phyloP scores from a whole-genome alignment of 805 yeast genomes.

The Schwanniomyces pseudopolymorphus region DNA sequence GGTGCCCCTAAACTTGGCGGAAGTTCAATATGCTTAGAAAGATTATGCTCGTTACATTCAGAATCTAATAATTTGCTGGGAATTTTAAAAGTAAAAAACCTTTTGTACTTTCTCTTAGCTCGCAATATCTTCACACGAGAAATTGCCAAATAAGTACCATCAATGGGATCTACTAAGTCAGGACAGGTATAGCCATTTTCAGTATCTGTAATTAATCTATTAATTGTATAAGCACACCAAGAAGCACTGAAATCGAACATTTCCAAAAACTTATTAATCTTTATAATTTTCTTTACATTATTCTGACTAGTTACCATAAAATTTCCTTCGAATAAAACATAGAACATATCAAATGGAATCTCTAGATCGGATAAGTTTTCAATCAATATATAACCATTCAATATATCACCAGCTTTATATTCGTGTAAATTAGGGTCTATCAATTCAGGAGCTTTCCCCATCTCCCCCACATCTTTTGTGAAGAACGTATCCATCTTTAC shows the following conservation, averaged over 20 bases:
- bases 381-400: constrained; percentile 55
- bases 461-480: constrained; percentile 33
- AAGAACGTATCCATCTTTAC: constrained; percentile 28
- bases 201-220: constrained; percentile 29
- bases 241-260: constrained; percentile 55
- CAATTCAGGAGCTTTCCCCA: constrained; percentile 23
- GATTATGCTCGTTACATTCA: constrained; percentile 32
- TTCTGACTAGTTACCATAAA: constrained; percentile 23
- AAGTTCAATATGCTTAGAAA: constrained; percentile 29
- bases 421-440: constrained; percentile 40
- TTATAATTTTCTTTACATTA: constrained; percentile 12
- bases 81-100: constrained; percentile 42
- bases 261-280: constrained; percentile 37
- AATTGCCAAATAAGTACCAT: constrained; percentile 22
- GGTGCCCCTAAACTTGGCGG: constrained; percentile 36
- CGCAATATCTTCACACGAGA: constrained; percentile 10
- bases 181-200: constrained; percentile 14
- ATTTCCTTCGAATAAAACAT: constrained; percentile 56
- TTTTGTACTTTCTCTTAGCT: constrained; percentile 28
- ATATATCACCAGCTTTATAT: constrained; percentile 65
- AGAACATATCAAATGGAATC: constrained; percentile 62
- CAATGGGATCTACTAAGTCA: constrained; percentile 22
- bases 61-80: constrained; percentile 37
- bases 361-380: constrained; percentile 39
- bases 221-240: constrained; percentile 40